Evolutionary conservation across 2,329 filamentous ascomycete genomes (phyloP), one percentile per base, ranked within the genome.

Genomic region (Penicillium sclerotigenum): DNA sequence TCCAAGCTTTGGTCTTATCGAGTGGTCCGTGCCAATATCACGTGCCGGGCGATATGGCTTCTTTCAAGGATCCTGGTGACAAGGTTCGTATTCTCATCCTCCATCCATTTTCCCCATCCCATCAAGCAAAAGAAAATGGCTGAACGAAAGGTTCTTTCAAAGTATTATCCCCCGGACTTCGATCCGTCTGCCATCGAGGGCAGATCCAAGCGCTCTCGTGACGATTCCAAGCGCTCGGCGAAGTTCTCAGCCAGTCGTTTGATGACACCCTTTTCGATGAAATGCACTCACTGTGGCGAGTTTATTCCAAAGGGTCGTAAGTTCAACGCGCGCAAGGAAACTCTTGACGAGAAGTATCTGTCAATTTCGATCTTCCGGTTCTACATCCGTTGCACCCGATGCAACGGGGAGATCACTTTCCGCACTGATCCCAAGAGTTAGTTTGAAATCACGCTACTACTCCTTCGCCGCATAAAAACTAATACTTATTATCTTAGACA

Each of bases 261-360:
- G 33, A 97, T 97, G 91, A 88, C 89, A 0, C 90, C 91, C 4
- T 94, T 92, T 75, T 85, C 82, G 49, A 90, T 92, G 86, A 87
- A 87, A 69, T 92, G 89, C 72, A 85, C 76, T 65, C 41, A 68
- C 52, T 74, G 72, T 54, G 72, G 66, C 68, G 89, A 95, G 75
- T 96, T 88, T 78, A 94, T 96, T 69, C 93, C 95, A 80, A 90
- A 91, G 66, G 92, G 92, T 0, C 85, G 92, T 58, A 97, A 97
- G 69, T 97, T 97, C 82, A 97, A 97, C 76, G 88, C 91, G 3
- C 83, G 90, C 34, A 99, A 99, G 70, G 91, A 97, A 70, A 96
- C 89, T 0, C 91, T 90, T 0, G 89, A 94, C 20, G 89, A 97
- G 67, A 89, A 88, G 64, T 99, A 99, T 77, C 85, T 96, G 45